A percentile compares a stretch with the other conserved stretches of the same genome.
phyloP scores from a whole-genome alignment of 225 moss, liverwort and hornwort genomes.

The Sphagnum tenellum region DNA sequence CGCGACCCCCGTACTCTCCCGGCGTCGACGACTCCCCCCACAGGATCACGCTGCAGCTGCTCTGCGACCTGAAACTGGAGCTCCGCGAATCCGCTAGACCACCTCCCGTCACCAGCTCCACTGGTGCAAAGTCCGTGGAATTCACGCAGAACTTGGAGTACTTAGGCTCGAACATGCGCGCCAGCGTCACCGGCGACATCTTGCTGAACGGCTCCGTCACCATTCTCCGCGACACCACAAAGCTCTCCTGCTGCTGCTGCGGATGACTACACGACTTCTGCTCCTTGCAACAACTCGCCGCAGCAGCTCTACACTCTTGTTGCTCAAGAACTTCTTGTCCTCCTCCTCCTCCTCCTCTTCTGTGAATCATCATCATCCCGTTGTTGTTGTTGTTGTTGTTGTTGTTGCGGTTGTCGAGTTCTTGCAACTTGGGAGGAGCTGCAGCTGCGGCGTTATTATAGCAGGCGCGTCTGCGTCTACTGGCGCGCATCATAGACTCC shows the following conservation, averaged over 20 bases:
- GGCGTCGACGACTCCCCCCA: no score
- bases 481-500: constrained; percentile 59
- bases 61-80: constrained; percentile 86
- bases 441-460: constrained; percentile 42
- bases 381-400: constrained; percentile 58
- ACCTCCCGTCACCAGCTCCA: constrained; percentile 39
- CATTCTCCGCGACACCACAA: constrained; percentile 46
- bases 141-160: constrained; percentile 56
- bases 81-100: constrained; percentile 43
- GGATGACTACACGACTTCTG: constrained; percentile 28
- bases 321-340: constrained; percentile 34
- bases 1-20: no score
- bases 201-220: constrained; percentile 46
- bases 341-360: constrained; percentile 40
- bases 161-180: constrained; percentile 58
- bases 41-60: constrained; percentile 13
- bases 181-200: constrained; percentile 45
- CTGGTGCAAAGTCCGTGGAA: constrained; percentile 34
- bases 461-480: constrained; percentile 38
- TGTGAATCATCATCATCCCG: constrained; percentile 64
- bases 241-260: constrained; percentile 36
- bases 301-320: constrained; percentile 3
- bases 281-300: constrained; percentile 10
- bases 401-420: constrained; percentile 34
- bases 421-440: constrained; percentile 3